Percentiles rank a stretch among this genome's conserved stretches.
These are phyloP conservation scores for Mucor velutinosus DNA, from an alignment of 371 early-diverging fungal species.

Conservation along the genomic window DNA sequence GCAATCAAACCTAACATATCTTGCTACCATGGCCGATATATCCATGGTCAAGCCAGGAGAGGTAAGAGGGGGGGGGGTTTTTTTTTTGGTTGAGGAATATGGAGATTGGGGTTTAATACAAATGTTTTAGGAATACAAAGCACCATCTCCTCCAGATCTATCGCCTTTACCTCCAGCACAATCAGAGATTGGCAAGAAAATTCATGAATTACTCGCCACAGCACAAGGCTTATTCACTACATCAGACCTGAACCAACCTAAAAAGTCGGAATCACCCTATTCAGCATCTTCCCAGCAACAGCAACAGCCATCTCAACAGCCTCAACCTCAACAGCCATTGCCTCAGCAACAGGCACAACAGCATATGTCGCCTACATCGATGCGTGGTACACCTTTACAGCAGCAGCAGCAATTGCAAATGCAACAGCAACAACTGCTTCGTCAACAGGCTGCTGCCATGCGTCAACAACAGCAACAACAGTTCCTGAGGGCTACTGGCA, in stretches of 20 bases:
- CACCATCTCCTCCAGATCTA: slow-evolving; percentile 44
- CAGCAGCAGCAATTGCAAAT: slow-evolving; percentile 19
- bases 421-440: slow-evolving; percentile 5
- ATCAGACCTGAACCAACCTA: slow-evolving; percentile 9
- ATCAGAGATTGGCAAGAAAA: slow-evolving; percentile 30
- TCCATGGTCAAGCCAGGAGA: slow-evolving; percentile 53
- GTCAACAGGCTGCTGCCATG: slow-evolving; percentile 15
- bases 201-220: slow-evolving; percentile 37
- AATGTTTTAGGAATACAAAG: slow-evolving; percentile 27
- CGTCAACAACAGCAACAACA: slow-evolving; percentile 11
- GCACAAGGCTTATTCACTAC: slow-evolving; percentile 33
- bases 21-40: slow-evolving; percentile 61
- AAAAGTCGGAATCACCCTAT: slow-evolving; percentile 14
- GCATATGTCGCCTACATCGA: not conserved
- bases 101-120: not conserved
- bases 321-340: slow-evolving; percentile 7
- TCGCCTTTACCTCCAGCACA: slow-evolving; percentile 44
- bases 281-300: slow-evolving; percentile 16
- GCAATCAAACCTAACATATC: slow-evolving; percentile 56
- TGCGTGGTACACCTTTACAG: not conserved
- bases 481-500: not conserved
- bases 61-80: no score
- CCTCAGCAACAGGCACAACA: not conserved
- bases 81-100: not conserved
- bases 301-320: slow-evolving; percentile 21